phyloP scores from a whole-genome alignment of 352 stramenopile genomes.

The Globisporangium splendens region DNA sequence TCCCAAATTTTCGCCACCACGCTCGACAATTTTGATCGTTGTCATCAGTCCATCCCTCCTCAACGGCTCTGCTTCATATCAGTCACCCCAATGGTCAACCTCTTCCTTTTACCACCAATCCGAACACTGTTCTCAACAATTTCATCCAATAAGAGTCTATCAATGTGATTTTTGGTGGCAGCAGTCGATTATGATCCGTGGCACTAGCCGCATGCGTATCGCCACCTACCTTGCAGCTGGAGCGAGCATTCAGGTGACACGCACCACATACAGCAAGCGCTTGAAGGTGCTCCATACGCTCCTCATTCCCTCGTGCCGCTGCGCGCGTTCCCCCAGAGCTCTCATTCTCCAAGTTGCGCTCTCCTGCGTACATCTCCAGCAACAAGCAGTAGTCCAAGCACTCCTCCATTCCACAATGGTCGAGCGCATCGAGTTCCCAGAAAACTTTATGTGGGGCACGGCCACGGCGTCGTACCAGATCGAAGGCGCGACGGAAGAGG shows the following conservation, averaged over 20 bases:
- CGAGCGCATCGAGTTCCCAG: slow-evolving; percentile 36
- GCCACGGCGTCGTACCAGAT: slow-evolving; percentile 92
- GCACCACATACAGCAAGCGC: background rate
- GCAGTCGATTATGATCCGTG: background rate
- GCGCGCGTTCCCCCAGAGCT: background rate
- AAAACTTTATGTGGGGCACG: slow-evolving; percentile 81
- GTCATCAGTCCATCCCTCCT: background rate
- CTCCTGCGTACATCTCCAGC: background rate
- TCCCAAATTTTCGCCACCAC: background rate
- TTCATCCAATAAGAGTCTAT: slow-evolving; percentile 1
- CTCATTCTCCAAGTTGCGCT: slow-evolving; percentile 17
- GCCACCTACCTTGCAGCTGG: too few species aligned
- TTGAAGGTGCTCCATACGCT: background rate
- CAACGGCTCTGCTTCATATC: background rate
- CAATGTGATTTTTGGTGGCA: background rate
- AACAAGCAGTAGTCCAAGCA: slow-evolving; percentile 4
- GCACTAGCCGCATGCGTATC: too few species aligned
- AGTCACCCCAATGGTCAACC: background rate
- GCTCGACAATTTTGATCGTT: background rate
- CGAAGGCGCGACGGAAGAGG: slow-evolving; percentile 84
- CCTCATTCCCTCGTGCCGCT: background rate
- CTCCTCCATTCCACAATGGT: slow-evolving; percentile 9
- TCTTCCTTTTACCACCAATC: background rate
- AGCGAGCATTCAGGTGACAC: background rate
- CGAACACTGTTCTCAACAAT: background rate